Conservation (phyloP, 2,329 filamentous ascomycete genomes). For the Sphaceloma murrayae region DNA sequence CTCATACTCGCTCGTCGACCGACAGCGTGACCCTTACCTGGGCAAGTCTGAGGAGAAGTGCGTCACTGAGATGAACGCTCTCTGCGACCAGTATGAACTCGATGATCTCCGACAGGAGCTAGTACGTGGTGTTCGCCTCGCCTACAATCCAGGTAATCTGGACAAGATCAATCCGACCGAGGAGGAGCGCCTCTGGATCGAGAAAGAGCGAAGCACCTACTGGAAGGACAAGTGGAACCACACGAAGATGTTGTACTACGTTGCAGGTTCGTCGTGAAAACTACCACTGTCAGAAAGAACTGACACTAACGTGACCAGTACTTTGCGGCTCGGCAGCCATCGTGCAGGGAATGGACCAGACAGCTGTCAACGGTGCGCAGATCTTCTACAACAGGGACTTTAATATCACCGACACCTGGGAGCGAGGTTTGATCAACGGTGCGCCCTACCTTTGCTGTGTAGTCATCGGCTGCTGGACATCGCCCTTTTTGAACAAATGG, state of each 20-base stretch:
- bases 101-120: conserved; percentile 22
- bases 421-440: conserved; percentile 35
- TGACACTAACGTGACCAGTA: conserved; percentile 36
- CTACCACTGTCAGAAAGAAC: too few relatives aligned
- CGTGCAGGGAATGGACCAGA: conserved; percentile 44
- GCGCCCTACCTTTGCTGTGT: conserved; percentile 39
- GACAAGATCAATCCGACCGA: conserved; percentile 40
- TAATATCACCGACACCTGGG: conserved; percentile 20
- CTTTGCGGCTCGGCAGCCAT: conserved; percentile 48
- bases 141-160: conserved; percentile 22
- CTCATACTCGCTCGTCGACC: conserved; percentile 12
- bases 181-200: conserved; percentile 49
- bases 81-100: conserved; percentile 22
- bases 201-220: conserved; percentile 53
- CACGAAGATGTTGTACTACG: conserved; percentile 43
- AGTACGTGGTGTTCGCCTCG: conserved; percentile 23
- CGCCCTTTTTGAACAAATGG: conserved; percentile 49
- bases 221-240: conserved; percentile 54
- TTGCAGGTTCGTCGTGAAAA: conserved; percentile 49
- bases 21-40: conserved; percentile 23
- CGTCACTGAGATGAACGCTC: conserved; percentile 23
- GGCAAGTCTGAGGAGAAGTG: conserved; percentile 25
- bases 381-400: conserved; percentile 15
- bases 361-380: conserved; percentile 39
- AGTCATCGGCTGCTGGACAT: conserved; percentile 40